Evolutionary conservation across 2,329 filamentous ascomycete genomes (phyloP).

Genomic region (Botryotinia convoluta): DNA sequence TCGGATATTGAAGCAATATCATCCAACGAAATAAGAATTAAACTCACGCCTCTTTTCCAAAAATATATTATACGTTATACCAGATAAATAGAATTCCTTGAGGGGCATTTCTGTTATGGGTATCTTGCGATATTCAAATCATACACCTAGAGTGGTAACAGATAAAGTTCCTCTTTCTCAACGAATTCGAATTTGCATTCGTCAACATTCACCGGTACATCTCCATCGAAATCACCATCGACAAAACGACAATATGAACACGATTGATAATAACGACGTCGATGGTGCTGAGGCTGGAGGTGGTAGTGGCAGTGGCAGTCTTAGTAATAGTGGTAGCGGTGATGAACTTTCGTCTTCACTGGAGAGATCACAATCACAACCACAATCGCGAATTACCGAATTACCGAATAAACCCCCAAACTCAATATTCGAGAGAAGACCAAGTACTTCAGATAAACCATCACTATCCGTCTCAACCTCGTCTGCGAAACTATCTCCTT

Average conservation of each 20-base stretch:
- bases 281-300: not conserved
- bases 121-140: constrained; percentile 14
- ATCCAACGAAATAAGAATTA: not conserved
- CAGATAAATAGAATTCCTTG: not conserved
- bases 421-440: constrained; percentile 10
- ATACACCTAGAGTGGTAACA: not conserved
- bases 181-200: constrained; percentile 16
- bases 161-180: constrained; percentile 13
- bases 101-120: constrained; percentile 1
- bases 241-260: not conserved
- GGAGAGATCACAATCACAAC: not conserved
- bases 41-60: not conserved
- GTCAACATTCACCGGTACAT: constrained; percentile 10
- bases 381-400: not conserved
- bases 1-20: not conserved
- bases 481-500: not conserved
- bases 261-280: not conserved
- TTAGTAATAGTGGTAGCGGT: not conserved
- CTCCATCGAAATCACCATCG: constrained; percentile 9
- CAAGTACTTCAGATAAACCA: constrained; percentile 15
- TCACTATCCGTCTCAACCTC: constrained; percentile 13
- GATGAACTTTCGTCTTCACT: not conserved
- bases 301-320: not conserved
- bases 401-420: not conserved
- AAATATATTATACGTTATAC: constrained; percentile 7